These are phyloP conservation scores for Aspergillus wentii DNA, from an alignment of 495 filamentous ascomycete genomes.

Conservation along the genomic window DNA sequence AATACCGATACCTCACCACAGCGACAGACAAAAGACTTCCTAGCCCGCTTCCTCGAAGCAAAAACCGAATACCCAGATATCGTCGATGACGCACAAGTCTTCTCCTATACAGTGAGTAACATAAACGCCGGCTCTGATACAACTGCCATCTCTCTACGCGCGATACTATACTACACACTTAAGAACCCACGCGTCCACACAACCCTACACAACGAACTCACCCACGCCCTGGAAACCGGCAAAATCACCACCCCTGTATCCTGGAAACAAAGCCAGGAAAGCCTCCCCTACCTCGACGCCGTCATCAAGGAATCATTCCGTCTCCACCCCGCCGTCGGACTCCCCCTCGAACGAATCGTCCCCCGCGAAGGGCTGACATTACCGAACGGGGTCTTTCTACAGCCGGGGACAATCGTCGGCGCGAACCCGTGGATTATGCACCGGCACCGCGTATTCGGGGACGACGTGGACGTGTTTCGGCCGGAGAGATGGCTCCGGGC, in stretches of 20 bases:
- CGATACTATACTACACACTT: conserved; percentile 63
- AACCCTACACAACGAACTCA: conserved; percentile 47
- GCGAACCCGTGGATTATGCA: conserved; percentile 21
- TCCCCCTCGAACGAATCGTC: conserved; percentile 27
- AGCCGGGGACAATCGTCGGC: conserved; percentile 17
- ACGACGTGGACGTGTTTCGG: conserved; percentile 40
- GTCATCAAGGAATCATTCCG: conserved; percentile 30
- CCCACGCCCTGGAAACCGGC: conserved; percentile 42
- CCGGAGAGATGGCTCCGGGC: conserved; percentile 46
- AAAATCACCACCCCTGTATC: conserved; percentile 24
- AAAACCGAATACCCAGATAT: conserved; percentile 28
- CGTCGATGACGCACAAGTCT: conserved; percentile 24
- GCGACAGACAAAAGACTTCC: conserved; percentile 15
- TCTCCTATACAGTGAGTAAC: conserved; percentile 35
- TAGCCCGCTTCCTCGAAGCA: conserved; percentile 24
- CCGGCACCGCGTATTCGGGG: conserved; percentile 37
- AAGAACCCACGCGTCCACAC: conserved; percentile 43
- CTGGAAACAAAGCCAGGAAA: conserved; percentile 23
- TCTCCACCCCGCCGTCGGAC: conserved; percentile 25
- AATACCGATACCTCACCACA: not conserved
- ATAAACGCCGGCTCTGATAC: conserved; percentile 55
- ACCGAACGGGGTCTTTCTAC: conserved; percentile 16
- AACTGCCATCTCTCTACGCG: conserved; percentile 57
- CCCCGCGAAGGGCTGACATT: conserved; percentile 15
- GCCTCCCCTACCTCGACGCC: conserved; percentile 48